phyloP scores from a whole-genome alignment of 1,284 basidiomycete genomes.

The Ceratobasidium sp. region DNA sequence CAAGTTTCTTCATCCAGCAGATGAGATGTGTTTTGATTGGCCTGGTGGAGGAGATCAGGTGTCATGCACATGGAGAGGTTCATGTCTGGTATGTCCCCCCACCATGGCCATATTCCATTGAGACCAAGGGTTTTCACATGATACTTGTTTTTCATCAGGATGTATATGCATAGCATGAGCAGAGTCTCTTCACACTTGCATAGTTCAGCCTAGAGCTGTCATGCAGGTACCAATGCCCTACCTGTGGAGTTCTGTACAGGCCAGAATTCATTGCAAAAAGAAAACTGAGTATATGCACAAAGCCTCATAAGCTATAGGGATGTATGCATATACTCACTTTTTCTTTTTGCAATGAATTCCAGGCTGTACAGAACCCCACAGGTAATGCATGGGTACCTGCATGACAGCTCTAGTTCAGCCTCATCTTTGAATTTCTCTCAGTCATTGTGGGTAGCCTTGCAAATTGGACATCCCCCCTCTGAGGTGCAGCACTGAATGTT shows the following conservation, averaged over 20 bases:
- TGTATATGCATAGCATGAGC: neutral
- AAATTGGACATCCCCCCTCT: constrained; percentile 18
- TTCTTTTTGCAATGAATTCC: too few relatives aligned
- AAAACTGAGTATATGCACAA: too few relatives aligned
- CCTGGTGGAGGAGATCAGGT: constrained; percentile 40
- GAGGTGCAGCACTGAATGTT: constrained; percentile 12
- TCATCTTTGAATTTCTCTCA: neutral
- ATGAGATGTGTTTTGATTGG: constrained; percentile 8
- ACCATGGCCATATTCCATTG: constrained; percentile 26
- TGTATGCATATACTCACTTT: too few relatives aligned
- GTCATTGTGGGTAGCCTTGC: neutral
- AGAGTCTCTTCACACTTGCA: constrained; percentile 9
- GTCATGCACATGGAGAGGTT: constrained; percentile 36
- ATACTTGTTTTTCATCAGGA: neutral
- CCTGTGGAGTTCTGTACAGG: too few relatives aligned
- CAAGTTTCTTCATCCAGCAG: constrained; percentile 9
- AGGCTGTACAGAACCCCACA: too few relatives aligned
- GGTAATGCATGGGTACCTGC: too few relatives aligned
- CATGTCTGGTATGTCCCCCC: constrained; percentile 23
- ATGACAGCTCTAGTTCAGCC: too few relatives aligned
- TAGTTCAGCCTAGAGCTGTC: too few relatives aligned
- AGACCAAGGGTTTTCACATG: neutral
- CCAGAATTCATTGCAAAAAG: too few relatives aligned
- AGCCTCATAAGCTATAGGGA: too few relatives aligned
- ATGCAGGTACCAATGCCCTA: too few relatives aligned